phyloP scores from a whole-genome alignment of 1,139 yeast genomes.

The Pichia sp. region DNA sequence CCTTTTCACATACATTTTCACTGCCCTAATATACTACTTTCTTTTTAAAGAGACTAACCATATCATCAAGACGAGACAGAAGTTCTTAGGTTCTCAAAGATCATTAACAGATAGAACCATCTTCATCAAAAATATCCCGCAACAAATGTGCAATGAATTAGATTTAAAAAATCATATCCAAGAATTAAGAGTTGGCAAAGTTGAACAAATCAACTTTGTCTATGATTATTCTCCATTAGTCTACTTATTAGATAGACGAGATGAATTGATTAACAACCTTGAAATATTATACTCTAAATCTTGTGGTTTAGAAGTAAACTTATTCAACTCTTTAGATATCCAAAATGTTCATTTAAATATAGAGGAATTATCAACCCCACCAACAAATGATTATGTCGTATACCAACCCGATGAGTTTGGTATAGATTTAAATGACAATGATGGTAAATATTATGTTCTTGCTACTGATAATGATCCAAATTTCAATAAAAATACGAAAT shows the following conservation, averaged over 20 bases:
- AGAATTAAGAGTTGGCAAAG: slow-evolving; percentile 60
- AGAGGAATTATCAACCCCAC: slow-evolving; percentile 12
- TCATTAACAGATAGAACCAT: slow-evolving; percentile 93
- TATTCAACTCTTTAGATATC: slow-evolving; percentile 14
- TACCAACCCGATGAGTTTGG: slow-evolving; percentile 19
- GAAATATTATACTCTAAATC: slow-evolving; percentile 47
- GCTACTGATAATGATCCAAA: slow-evolving; percentile 18
- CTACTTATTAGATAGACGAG: slow-evolving; percentile 40
- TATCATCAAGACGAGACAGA: slow-evolving; percentile 78
- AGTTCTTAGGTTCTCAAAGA: slow-evolving; percentile 82
- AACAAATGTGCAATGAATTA: slow-evolving; percentile 39
- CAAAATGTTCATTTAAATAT: slow-evolving; percentile 17
- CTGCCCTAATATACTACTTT: slow-evolving; percentile 62
- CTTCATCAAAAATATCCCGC: slow-evolving; percentile 49
- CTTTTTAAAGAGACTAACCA: slow-evolving; percentile 67
- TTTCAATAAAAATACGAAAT: slow-evolving; percentile 34
- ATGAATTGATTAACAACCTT: slow-evolving; percentile 35
- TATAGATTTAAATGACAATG: slow-evolving; percentile 1
- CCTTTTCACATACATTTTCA: slow-evolving; percentile 82
- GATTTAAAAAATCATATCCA: slow-evolving; percentile 55
- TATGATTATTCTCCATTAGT: slow-evolving; percentile 55
- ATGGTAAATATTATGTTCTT: slow-evolving; percentile 12
- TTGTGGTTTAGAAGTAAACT: slow-evolving; percentile 42
- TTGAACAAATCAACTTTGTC: slow-evolving; percentile 51
- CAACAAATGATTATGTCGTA: slow-evolving; percentile 19